Base-by-base conservation (phyloP, 805 yeast species). In the Metschnikowia bowlesiae region DNA sequence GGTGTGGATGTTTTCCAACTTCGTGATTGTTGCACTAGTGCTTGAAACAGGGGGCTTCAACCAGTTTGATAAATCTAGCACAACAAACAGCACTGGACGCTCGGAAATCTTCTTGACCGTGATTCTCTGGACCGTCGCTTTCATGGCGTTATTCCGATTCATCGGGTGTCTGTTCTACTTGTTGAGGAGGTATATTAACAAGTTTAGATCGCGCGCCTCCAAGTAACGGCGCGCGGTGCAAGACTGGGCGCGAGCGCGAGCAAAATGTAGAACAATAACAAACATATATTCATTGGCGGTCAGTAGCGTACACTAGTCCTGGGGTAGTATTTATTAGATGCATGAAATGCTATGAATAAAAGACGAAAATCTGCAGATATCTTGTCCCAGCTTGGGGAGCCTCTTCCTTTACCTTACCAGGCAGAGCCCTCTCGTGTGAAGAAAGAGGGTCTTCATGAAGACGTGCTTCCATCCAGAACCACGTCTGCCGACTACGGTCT, bases 91-190 rank as follows among this genome's bases (percentile, higher is more conserved):
- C 8, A 55, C 63, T 4, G 69, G 68, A 40, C 65, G 76, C 46
- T 66, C 74, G 11, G 65, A 71, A 33, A 68, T 78, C 3, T 75
- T 69, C 55, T 73, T 74, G 61, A 75, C 81, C 13, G 81, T 82
- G 26, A 68, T 83, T 51, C 73, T 82, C 51, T 81, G 86, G 85
- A 64, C 79, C 38, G 85, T 81, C 39, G 85, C 86, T 1, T 76
- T 81, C 41, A 69, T 83, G 71, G 84, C 87, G 0, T 63, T 77
- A 8, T 75, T 83, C 66, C 63, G 86, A 39, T 73, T 82, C 52
- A 53, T 78, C 44, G 87, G 87, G 8, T 77, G 84, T 57, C 52
- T 71, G 9, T 48, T 70, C 18, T 82, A 81, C 62, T 71, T 82
- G 64, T 47, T 71, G 13, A 68, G 65, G 52, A 65, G 77, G 53